A percentile compares a stretch with the other conserved stretches of the same genome.
These are phyloP conservation scores for Candida ponderosae DNA, from an alignment of 805 yeast species.

Conservation along the genomic window DNA sequence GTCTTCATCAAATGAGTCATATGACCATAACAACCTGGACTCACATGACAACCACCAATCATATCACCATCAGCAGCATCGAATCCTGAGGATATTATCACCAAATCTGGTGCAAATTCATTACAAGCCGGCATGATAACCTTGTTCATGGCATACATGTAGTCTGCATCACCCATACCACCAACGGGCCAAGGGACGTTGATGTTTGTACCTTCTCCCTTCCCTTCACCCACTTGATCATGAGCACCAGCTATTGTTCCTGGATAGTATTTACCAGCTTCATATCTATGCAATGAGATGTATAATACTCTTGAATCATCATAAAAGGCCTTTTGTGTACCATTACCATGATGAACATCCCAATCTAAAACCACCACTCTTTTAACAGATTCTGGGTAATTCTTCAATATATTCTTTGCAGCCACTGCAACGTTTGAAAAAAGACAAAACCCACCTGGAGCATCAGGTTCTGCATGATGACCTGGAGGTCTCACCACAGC, in stretches of 20 bases:
- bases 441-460: conserved; percentile 95
- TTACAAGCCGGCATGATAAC: conserved; percentile 81
- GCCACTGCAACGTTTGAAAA: conserved; percentile 97
- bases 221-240: conserved; percentile 75
- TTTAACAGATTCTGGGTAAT: conserved; percentile 84
- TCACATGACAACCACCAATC: conserved; percentile 91
- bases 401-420: conserved; percentile 71
- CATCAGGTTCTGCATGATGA: conserved; percentile 97
- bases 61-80: conserved; percentile 99
- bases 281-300: conserved; percentile 88
- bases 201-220: conserved; percentile 80
- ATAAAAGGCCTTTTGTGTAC: conserved; percentile 89
- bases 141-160: conserved; percentile 81
- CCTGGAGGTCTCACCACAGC: conserved; percentile 99
- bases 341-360: conserved; percentile 99
- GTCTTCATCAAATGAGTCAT: conserved; percentile 90
- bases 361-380: conserved; percentile 83
- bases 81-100: conserved; percentile 89
- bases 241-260: conserved; percentile 84
- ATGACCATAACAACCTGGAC: conserved; percentile 94
- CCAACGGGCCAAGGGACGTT: conserved; percentile 91
- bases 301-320: conserved; percentile 88
- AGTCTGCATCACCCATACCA: conserved; percentile 95
- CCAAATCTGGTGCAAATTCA: conserved; percentile 90
- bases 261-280: conserved; percentile 87